phyloP scores from a whole-genome alignment of 2,329 filamentous ascomycete species.

The Pyrenophora tritici-repentis region DNA sequence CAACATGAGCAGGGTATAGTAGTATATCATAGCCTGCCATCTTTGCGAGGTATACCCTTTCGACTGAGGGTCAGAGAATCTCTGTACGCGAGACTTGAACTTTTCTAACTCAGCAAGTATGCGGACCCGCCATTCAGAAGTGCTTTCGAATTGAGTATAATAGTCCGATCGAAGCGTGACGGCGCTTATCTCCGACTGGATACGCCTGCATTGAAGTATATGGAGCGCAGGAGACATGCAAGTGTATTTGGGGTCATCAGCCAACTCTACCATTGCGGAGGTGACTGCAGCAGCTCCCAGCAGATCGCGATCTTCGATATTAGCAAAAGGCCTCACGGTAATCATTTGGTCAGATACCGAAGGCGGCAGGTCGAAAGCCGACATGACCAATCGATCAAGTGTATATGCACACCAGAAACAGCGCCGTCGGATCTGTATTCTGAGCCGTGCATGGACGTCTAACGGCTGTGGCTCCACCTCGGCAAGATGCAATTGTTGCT shows the following conservation, averaged over 20 bases:
- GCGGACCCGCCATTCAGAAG: slow-evolving; percentile 22
- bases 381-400: slow-evolving; percentile 24
- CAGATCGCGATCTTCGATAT: slow-evolving; percentile 22
- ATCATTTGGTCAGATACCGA: slow-evolving; percentile 24
- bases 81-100: slow-evolving; percentile 21
- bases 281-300: slow-evolving; percentile 13
- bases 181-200: slow-evolving; percentile 25
- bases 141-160: slow-evolving; percentile 13
- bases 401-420: slow-evolving; percentile 29
- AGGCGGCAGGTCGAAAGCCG: slow-evolving; percentile 23
- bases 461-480: slow-evolving; percentile 18
- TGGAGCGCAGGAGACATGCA: slow-evolving; percentile 23
- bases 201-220: slow-evolving; percentile 25
- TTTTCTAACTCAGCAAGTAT: slow-evolving; percentile 23
- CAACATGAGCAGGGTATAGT: slow-evolving; percentile 25
- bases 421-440: slow-evolving; percentile 21
- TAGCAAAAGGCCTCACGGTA: slow-evolving; percentile 20
- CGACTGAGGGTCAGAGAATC: slow-evolving; percentile 23
- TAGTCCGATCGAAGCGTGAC: slow-evolving; percentile 25
- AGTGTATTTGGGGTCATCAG: slow-evolving; percentile 18
- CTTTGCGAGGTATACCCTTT: slow-evolving; percentile 27
- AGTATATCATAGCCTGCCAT: slow-evolving; percentile 29
- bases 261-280: slow-evolving; percentile 8
- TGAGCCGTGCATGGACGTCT: slow-evolving; percentile 3
- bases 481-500: slow-evolving; percentile 23